Evolutionary conservation across 257 asterid species (phyloP).

Genomic region (Capsicum rhomboideum): DNA sequence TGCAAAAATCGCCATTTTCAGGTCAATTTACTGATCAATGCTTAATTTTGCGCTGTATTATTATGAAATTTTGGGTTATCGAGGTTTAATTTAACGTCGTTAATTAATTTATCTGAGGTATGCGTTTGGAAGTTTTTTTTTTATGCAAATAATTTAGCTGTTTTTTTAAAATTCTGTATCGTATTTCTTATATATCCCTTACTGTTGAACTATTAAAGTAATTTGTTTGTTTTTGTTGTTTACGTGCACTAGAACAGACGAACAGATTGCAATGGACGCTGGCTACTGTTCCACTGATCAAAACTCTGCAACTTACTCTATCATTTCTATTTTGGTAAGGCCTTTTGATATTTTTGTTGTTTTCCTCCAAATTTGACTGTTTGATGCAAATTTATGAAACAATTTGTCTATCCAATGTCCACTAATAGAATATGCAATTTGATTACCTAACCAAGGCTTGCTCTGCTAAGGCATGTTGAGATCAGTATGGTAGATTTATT

Average conservation of each 20-base stretch:
- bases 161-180: not conserved
- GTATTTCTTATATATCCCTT: not conserved
- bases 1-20: constrained; percentile 64
- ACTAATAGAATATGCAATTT: not conserved
- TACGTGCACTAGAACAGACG: constrained; percentile 40
- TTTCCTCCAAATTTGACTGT: not conserved
- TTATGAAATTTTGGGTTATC: not conserved
- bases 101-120: not conserved
- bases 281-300: constrained; percentile 71
- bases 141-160: not conserved
- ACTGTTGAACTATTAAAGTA: not conserved
- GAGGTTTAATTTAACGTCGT: not conserved
- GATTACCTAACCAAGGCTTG: not conserved
- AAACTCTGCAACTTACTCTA: constrained; percentile 62
- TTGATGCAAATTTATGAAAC: not conserved
- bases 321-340: constrained; percentile 82
- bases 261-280: constrained; percentile 83
- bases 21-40: constrained; percentile 26
- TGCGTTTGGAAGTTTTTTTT: not conserved
- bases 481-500: not conserved
- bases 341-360: not conserved
- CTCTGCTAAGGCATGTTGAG: not conserved
- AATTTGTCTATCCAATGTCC: not conserved
- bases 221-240: constrained; percentile 4
- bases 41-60: not conserved